Conservation (phyloP, 495 filamentous ascomycete species). For the Staphylotrichum longicolle region DNA sequence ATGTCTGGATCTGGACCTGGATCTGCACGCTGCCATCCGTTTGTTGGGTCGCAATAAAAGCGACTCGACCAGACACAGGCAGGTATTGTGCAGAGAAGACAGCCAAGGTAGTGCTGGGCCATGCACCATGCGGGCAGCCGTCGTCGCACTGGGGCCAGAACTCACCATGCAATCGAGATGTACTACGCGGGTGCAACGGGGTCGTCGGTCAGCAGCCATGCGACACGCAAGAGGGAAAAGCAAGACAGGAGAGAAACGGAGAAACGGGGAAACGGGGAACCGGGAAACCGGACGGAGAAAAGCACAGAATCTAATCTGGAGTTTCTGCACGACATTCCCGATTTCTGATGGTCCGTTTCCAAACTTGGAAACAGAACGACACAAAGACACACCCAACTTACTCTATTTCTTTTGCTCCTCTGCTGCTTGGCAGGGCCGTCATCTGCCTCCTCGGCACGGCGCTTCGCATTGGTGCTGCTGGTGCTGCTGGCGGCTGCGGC, state of each 20-base stretch:
- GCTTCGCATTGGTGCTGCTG: constrained; percentile 33
- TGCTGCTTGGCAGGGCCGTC: constrained; percentile 46
- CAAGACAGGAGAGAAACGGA: too few relatives aligned
- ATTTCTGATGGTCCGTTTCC: too few relatives aligned
- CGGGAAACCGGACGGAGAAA: too few relatives aligned
- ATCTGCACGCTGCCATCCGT: not conserved
- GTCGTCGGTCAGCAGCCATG: not conserved
- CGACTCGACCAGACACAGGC: not conserved
- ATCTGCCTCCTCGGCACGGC: constrained; percentile 39
- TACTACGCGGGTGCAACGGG: constrained; percentile 49
- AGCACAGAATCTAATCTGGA: too few relatives aligned
- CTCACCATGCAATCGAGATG: constrained; percentile 89
- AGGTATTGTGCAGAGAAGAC: too few relatives aligned
- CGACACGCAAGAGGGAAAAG: too few relatives aligned
- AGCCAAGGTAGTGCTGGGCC: not conserved
- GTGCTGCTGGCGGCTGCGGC: not conserved
- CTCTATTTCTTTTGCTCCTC: constrained; percentile 61
- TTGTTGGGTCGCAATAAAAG: not conserved
- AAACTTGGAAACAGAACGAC: not conserved
- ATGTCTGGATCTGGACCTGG: not conserved
- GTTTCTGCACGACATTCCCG: too few relatives aligned
- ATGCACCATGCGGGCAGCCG: not conserved
- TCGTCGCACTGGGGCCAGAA: not conserved
- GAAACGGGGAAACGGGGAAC: too few relatives aligned
- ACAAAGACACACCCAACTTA: constrained; percentile 18